Evolutionary conservation across 2,329 filamentous ascomycete species (phyloP), one percentile per base, ranked within the genome.

Genomic region (Elsinoe arachidis): DNA sequence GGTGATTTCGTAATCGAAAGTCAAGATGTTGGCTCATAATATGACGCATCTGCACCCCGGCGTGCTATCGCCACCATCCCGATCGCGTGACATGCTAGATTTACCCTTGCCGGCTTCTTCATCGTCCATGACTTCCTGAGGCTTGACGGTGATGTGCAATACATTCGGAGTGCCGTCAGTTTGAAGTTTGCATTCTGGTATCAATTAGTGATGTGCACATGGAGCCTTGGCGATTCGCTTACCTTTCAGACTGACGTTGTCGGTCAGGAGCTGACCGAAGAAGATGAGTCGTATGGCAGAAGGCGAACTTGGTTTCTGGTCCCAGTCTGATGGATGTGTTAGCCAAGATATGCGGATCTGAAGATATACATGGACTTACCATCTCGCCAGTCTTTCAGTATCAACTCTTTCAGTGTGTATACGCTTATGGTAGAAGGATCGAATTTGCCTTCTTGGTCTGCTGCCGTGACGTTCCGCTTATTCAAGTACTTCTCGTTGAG

Each of bases 121-220:
- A 66, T 93, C 90, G 62, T 95, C 86, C 60, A 92, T 76, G 38
- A 87, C 80, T 67, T 95, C 89, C 67, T 90, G 86, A 2, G 90
- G 90, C 64, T 88, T 87, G 64, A 96, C 84, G 5, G 88, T 92
- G 90, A 96, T 95, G 72, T 96, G 90, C n/a, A 96, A 84, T 26
- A 95, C 88, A 63, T 95, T 95, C 6, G 88, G 82, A 10, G 79
- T 76, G 61, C 90, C 85, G 30, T 78, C 78, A 66, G 41, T 47
- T 82, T 87, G 67, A 95, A 90, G 60, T 84, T 56, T 86, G 67
- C 88, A 91, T 63, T 91, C 90, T 95, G 66, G 56, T 39, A 17
- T 21, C 33, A 30, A 43, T 56, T 38, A 58, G 57, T 37, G 17
- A 53, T 37, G 15, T 19, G 30, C 4, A 12, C 12, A 7, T 41